Evolutionary conservation across 306 rosid genomes (phyloP), one percentile per base, ranked within the genome.

Genomic region (Glycyrrhiza uralensis): DNA sequence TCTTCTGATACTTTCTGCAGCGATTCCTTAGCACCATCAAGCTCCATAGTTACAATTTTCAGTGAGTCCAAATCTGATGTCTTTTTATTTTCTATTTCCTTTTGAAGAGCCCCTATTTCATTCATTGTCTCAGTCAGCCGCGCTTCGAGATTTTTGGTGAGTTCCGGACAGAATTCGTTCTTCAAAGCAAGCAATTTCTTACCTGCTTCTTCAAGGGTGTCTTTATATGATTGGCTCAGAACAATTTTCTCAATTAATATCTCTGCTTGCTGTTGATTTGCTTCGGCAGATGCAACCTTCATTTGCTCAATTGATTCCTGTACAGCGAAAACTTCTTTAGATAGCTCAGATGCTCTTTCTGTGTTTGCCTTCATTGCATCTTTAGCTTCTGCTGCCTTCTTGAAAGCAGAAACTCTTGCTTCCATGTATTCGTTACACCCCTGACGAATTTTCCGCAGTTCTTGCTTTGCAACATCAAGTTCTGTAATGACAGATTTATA

Each of bases 1-100:
- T 95, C 99, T 81, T 92, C 93, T 13, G 88, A 92, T 5, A 87
- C 90, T 83, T 87, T 89, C 64, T 89, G 92, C 51, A 95, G 78
- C 6, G 93, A 86, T 76, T 70, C 96, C 84, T 91, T 95, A 6
- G 97, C 97, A 72, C 45, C 97, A 67, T 89, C 90, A 45, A 95
- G 88, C 82, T 88, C 96, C 14, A 54, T 80, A 71, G 96, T 81
- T 69, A 95, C 90, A 51, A 38, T 83, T 89, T 78, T 85, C 78
- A 86, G 84, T 0, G 84, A 85, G 72, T 88, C 93, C 54, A 95
- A 74, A 80, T 89, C 96, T 0, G 78, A 76, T 23, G 80, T 85
- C 79, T 84, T 91, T 28, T 83, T 88, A 65, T 79, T 83, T 81
- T 89, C 96, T 85, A 92, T 81, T 82, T 89, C 86, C 84, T 92